Evolutionary conservation across 768 basidiomycete genomes (phyloP).

Genomic region (Hygrophoropsis aurantiaca): DNA sequence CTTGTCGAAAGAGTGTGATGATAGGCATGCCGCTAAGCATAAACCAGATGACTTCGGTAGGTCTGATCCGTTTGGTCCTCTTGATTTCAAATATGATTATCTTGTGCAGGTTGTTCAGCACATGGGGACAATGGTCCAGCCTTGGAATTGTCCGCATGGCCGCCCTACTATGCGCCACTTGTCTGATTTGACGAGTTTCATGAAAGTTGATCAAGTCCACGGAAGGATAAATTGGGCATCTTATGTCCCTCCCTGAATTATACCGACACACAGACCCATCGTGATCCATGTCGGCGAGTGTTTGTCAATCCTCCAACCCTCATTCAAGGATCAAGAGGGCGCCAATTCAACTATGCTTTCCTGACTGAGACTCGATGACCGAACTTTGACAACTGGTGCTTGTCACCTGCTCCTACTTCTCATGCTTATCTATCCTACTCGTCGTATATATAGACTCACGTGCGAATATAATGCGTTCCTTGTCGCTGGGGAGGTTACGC

Average conservation of each 20-base stretch:
- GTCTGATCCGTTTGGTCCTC: background rate
- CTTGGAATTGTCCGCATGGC: conserved; percentile 89
- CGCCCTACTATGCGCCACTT: conserved; percentile 82
- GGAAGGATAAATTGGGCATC: too few species aligned
- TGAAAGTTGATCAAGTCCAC: conserved; percentile 1
- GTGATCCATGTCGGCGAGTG: too few species aligned
- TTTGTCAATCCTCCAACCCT: too few species aligned
- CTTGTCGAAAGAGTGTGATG: conserved; percentile 97
- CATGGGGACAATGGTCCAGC: conserved; percentile 84
- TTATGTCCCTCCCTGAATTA: too few species aligned
- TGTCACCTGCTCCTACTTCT: background rate
- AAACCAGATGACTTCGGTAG: conserved; percentile 74
- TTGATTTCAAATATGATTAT: background rate
- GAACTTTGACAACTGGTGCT: too few species aligned
- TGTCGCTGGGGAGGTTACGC: background rate
- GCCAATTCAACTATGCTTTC: too few species aligned
- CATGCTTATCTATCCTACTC: background rate
- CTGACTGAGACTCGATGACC: background rate
- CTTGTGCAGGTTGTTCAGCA: conserved; percentile 63
- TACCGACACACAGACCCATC: too few species aligned
- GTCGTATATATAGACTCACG: background rate
- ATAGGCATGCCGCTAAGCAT: conserved; percentile 80
- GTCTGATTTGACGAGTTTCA: conserved; percentile 45
- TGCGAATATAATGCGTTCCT: background rate
- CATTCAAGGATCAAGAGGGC: too few species aligned